Evolutionary conservation across 129 eudicot species (phyloP).

Genomic region (Tagetes erecta): DNA sequence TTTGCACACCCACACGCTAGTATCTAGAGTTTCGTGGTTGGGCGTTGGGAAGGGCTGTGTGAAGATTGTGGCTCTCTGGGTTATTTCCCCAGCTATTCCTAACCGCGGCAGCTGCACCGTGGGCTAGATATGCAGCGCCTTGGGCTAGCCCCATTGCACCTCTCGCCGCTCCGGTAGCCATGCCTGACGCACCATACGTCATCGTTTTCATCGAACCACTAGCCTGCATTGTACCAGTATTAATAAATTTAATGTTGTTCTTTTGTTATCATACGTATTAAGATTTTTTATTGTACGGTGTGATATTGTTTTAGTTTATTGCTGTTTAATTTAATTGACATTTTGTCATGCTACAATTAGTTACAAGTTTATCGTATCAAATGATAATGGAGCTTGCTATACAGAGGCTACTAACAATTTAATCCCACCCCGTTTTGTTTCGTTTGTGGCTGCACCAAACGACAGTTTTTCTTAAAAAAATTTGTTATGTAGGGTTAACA

Average conservation of each 20-base stretch:
- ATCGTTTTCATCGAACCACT: constrained; percentile 62
- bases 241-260: not conserved
- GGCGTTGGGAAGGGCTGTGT: constrained; percentile 30
- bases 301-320: not conserved
- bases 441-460: too few relatives aligned
- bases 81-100: constrained; percentile 46
- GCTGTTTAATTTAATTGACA: too few relatives aligned
- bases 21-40: constrained; percentile 31
- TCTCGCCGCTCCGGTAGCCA: constrained; percentile 57
- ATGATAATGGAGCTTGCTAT: too few relatives aligned
- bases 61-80: constrained; percentile 32
- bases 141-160: constrained; percentile 64
- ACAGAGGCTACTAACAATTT: too few relatives aligned
- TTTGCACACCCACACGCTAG: not conserved
- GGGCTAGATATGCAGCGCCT: constrained; percentile 66
- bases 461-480: too few relatives aligned
- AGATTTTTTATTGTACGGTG: not conserved
- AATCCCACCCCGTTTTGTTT: too few relatives aligned
- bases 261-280: not conserved
- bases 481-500: too few relatives aligned
- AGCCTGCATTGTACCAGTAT: constrained; percentile 34
- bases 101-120: constrained; percentile 65
- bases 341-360: too few relatives aligned
- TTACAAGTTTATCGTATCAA: too few relatives aligned
- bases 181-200: constrained; percentile 67